Evolutionary conservation across 2,329 filamentous ascomycete genomes (phyloP).

Genomic region (Calonectria hongkongensis): DNA sequence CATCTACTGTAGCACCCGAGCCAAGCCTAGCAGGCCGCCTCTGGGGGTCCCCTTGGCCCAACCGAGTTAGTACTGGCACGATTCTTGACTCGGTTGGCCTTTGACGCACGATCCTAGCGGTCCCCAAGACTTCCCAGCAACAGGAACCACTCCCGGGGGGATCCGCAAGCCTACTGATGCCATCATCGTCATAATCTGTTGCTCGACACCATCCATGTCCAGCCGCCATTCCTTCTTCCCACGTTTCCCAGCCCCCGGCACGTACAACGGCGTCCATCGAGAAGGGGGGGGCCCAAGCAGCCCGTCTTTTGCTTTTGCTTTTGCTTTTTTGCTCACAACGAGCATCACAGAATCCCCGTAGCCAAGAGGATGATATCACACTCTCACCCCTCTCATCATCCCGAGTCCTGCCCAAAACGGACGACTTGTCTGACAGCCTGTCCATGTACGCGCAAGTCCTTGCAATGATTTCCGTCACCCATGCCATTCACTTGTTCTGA

Average conservation of each 20-base stretch:
- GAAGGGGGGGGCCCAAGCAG: conserved; percentile 15
- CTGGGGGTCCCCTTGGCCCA: conserved; percentile 20
- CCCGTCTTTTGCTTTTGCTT: conserved; percentile 6
- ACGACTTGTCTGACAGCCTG: not conserved
- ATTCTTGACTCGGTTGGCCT: conserved; percentile 35
- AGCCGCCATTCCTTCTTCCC: conserved; percentile 31
- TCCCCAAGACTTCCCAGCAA: conserved; percentile 26
- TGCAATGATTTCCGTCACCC: conserved; percentile 22
- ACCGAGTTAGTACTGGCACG: conserved; percentile 11
- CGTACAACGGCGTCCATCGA: conserved; percentile 19
- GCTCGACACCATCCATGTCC: conserved; percentile 15
- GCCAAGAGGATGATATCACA: conserved; percentile 11
- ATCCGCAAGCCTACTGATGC: conserved; percentile 26
- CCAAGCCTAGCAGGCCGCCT: conserved; percentile 24
- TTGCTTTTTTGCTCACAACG: not conserved
- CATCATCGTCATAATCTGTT: conserved; percentile 35
- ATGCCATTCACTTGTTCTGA: conserved; percentile 19
- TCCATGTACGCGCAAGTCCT: conserved; percentile 10
- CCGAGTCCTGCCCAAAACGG: conserved; percentile 4
- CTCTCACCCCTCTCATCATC: conserved; percentile 11
- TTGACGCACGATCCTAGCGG: conserved; percentile 35
- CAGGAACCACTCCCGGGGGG: conserved; percentile 36
- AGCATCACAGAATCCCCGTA: conserved; percentile 4
- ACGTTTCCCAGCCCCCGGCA: conserved; percentile 30
- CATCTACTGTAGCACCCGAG: conserved; percentile 22